Base-by-base conservation (phyloP, 1,139 yeast genomes). In the Geotrichum aggregatum region DNA sequence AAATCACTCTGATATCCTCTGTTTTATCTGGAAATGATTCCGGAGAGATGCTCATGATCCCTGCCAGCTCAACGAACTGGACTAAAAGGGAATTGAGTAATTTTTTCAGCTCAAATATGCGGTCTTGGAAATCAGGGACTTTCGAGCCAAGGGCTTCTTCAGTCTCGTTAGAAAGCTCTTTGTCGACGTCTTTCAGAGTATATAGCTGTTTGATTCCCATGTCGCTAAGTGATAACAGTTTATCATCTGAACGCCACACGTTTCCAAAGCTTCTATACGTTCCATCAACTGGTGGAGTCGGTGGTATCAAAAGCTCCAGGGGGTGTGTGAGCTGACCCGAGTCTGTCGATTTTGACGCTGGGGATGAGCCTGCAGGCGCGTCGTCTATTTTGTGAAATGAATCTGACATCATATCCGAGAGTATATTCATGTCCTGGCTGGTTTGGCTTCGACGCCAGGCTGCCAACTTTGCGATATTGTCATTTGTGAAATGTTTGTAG, bases 261-360 rank as follows among this genome's bases (percentile, higher is more conserved):
- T 82, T 83, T 5, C 96, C 96, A 65, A 87, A 88, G 3, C 88
- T 85, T 51, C 92, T 70, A 65, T 88, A 88, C 40, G 80, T 80
- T 8, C 77, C 49, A 11, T 36, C 72, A 1, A 58, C 62, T 0
- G 92, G 94, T 47, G 79, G 77, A 36, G 70, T 63, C 1, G 95
- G 95, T 0, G 95, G 95, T 11, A 75, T 66, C 39, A 85, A 71
- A 55, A 77, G 78, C 54, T 76, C 74, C 47, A 84, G 67, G 2
- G 72, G 72, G 35, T 50, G 41, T 30, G 58, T 56, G 11, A 24
- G 34, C 24, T 21, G 30, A 6, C 16, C 21, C 8, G 10, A 28
- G 26, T 16, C 24, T 21, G 30, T 41, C 19, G 28, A 5, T 26
- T 49, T 49, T 11, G 54, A 34, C 3, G 62, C 53, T 21, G 46